phyloP scores from a whole-genome alignment of 108 stramenopile genomes.

The Nitzschia sp. region DNA sequence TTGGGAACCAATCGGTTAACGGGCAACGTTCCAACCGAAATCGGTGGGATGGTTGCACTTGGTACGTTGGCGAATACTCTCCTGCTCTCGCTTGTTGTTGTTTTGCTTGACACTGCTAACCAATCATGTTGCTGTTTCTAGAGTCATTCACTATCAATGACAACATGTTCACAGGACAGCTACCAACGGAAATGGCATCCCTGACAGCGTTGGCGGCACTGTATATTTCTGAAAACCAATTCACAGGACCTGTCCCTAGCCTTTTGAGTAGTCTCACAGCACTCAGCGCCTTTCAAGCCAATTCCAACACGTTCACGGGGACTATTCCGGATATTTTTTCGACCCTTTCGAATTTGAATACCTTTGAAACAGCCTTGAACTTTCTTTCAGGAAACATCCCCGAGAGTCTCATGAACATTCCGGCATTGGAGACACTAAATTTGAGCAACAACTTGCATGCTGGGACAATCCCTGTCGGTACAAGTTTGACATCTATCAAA shows the following conservation, averaged over 20 bases:
- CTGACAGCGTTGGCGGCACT: slow-evolving; percentile 22
- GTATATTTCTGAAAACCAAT: slow-evolving; percentile 21
- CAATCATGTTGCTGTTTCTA: neutral
- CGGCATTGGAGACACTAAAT: slow-evolving; percentile 33
- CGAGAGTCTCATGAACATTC: slow-evolving; percentile 4
- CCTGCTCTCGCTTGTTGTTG: slow-evolving; percentile 3
- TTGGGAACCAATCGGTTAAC: slow-evolving; percentile 19
- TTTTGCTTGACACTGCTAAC: neutral
- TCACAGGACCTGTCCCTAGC: slow-evolving; percentile 24
- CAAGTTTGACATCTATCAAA: slow-evolving; percentile 6
- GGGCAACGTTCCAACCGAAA: slow-evolving; percentile 26
- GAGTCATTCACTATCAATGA: slow-evolving; percentile 1
- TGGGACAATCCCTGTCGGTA: slow-evolving; percentile 3
- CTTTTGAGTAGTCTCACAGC: slow-evolving; percentile 12
- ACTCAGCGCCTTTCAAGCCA: slow-evolving; percentile 10
- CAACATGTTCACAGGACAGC: neutral
- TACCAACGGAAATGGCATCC: slow-evolving; percentile 9
- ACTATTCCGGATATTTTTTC: slow-evolving; percentile 42
- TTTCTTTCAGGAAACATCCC: slow-evolving; percentile 17
- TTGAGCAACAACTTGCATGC: slow-evolving; percentile 5
- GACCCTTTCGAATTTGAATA: slow-evolving; percentile 20
- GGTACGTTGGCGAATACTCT: slow-evolving; percentile 6
- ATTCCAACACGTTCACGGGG: slow-evolving; percentile 16
- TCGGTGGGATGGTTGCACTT: slow-evolving; percentile 19
- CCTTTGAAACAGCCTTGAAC: slow-evolving; percentile 14